Base-by-base conservation (phyloP, 2,329 filamentous ascomycete species). In the Aspergillus udagawae region DNA sequence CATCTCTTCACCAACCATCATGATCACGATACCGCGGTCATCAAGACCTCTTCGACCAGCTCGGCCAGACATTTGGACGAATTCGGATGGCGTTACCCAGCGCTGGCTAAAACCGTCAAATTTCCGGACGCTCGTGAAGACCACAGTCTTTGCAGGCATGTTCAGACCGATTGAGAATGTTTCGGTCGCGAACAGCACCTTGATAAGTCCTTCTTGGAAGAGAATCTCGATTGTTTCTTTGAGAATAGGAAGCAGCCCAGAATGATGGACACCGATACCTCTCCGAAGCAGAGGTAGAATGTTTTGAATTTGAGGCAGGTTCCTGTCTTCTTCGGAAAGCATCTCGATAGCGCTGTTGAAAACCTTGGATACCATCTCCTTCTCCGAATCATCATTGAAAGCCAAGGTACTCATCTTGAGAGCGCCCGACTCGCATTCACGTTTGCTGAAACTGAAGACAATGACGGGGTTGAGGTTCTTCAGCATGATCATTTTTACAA, bases 151-250 rank as follows among this genome's bases (percentile, higher is more conserved):
- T 27, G 94, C 94, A 64, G 94, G 94, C 94, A 99, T 97, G 81
- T 99, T 99, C 57, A 99, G 78, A 59, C 94, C 94, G 63, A 99
- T 99, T 3, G 94, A 97, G 77, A 99, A 99, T 1, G 94, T 99
- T 74, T 99, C 95, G 0, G 94, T 99, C 0, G 94, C 94, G 61
- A 99, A 97, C 0, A 99, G 82, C 9, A 97, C 93, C 77, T 99
- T 99, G 80, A 99, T 96, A 45, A 99, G 79, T 52, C 92, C 92
- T 76, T 99, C 94, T 71, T 99, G 94, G 82, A 99, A 99, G 45
- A 99, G 80, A 73, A 99, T 99, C 79, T 99, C 94, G 63, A 99
- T 97, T 0, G 93, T 97, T 76, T 99, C 94, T 77, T 99, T 99
- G 57, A 99, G 79, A 65, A 99, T 97, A 0, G 94, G 94, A 52